A percentile compares a stretch with the other conserved stretches of the same genome.
phyloP scores from a whole-genome alignment of 495 filamentous ascomycete species.

The Aspergillus affinis region DNA sequence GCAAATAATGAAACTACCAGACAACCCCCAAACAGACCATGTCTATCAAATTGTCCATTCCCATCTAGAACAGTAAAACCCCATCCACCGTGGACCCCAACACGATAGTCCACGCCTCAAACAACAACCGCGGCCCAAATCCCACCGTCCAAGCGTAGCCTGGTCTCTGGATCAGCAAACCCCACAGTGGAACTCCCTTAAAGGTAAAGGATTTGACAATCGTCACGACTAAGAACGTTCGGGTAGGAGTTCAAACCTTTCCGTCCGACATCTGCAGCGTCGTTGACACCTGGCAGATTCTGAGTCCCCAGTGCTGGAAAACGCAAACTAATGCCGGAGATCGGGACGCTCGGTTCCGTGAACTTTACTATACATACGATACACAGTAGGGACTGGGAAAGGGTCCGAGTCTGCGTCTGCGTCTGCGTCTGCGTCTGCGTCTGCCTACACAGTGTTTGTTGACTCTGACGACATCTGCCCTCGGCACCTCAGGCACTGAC shows the following conservation, averaged over 20 bases:
- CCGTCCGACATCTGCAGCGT: background rate
- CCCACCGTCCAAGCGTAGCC: background rate
- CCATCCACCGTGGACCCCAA: too few species aligned
- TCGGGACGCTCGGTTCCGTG: background rate
- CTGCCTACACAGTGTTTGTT: too few species aligned
- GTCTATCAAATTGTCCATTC: too few species aligned
- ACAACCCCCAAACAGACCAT: too few species aligned
- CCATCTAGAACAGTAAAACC: too few species aligned
- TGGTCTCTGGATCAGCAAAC: background rate
- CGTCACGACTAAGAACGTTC: background rate
- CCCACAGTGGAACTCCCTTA: background rate
- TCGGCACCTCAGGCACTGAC: conserved; percentile 8
- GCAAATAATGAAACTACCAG: too few species aligned
- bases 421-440: background rate
- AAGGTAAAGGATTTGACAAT: too few species aligned
- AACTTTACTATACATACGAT: background rate
- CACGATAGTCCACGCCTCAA: too few species aligned
- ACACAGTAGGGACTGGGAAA: background rate
- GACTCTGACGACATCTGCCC: conserved; percentile 1
- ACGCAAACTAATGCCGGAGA: conserved; percentile 4
- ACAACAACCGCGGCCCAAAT: too few species aligned
- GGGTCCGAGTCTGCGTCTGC: too few species aligned
- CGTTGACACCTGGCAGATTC: background rate
- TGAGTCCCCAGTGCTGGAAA: background rate
- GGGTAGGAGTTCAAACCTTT: background rate